Evolutionary conservation across 2,329 filamentous ascomycete species (phyloP).

Genomic region (Bipolaris cookei): DNA sequence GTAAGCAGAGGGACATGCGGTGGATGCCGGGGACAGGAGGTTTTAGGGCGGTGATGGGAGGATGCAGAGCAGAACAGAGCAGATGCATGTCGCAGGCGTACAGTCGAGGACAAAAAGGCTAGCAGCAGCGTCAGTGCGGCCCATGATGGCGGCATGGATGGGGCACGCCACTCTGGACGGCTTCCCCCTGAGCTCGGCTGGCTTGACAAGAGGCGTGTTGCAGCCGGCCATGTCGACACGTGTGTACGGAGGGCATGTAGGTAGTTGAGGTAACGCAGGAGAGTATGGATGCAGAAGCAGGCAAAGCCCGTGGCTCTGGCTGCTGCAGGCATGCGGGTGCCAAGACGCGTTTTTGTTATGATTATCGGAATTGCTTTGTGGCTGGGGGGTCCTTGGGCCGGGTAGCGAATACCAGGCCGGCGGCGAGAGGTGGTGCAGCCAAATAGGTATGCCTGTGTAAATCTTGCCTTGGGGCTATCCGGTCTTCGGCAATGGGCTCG

Average conservation of each 20-base stretch:
- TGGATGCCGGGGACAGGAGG: background rate
- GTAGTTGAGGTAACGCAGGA: too few relatives aligned
- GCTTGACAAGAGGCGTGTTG: background rate
- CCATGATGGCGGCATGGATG: constrained; percentile 7
- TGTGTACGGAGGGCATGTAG: too few relatives aligned
- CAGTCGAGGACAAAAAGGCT: constrained; percentile 13
- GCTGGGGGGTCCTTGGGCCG: too few relatives aligned
- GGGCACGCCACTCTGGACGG: constrained; percentile 14
- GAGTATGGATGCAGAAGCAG: too few relatives aligned
- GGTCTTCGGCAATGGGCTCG: constrained; percentile 14
- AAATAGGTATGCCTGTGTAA: background rate
- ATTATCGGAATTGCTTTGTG: too few relatives aligned
- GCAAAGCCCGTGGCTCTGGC: too few relatives aligned
- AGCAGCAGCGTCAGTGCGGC: constrained; percentile 16
- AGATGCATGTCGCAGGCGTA: constrained; percentile 6
- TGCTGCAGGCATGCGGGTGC: background rate
- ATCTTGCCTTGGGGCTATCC: constrained; percentile 16
- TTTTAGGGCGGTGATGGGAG: background rate
- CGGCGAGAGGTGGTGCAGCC: background rate
- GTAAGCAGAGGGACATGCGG: background rate
- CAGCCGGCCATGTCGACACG: background rate
- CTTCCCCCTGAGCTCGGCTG: constrained; percentile 16
- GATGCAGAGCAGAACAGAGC: background rate
- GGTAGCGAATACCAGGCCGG: too few relatives aligned
- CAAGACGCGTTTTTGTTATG: background rate